These are phyloP conservation scores for Colletotrichum magnum DNA, from an alignment of 2,329 filamentous ascomycete genomes.

Conservation along the genomic window DNA sequence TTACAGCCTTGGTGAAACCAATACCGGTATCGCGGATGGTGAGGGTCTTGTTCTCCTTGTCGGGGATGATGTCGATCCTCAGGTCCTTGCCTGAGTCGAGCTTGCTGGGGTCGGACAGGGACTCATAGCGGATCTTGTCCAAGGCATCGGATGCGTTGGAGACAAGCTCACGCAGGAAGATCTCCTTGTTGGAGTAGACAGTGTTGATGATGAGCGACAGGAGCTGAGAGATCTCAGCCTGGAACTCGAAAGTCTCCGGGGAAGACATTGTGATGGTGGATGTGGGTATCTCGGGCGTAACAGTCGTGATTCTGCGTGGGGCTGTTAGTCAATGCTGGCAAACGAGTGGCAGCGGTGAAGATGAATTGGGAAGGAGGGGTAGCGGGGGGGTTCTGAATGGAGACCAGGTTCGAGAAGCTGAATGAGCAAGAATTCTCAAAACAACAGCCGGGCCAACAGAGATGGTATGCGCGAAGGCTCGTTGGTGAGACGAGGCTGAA, in stretches of 20 bases:
- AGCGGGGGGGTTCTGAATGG: slow-evolving; percentile 3
- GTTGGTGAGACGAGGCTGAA: slow-evolving; percentile 14
- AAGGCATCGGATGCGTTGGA: slow-evolving; percentile 99
- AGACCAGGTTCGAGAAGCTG: neutral
- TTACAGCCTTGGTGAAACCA: slow-evolving; percentile 99
- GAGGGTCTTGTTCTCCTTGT: slow-evolving; percentile 97
- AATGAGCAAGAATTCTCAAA: neutral
- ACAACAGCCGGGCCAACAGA: neutral
- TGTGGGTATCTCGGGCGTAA: slow-evolving; percentile 41
- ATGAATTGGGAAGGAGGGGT: slow-evolving; percentile 39
- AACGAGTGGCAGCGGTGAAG: slow-evolving; percentile 16
- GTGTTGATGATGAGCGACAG: slow-evolving; percentile 99
- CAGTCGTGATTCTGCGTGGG: slow-evolving; percentile 38
- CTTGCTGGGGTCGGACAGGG: slow-evolving; percentile 96
- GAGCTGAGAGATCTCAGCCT: slow-evolving; percentile 99
- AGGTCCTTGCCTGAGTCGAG: slow-evolving; percentile 98
- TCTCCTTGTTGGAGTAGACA: slow-evolving; percentile 99
- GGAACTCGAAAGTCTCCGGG: slow-evolving; percentile 97
- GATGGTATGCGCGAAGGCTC: no score
- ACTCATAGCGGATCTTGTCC: slow-evolving; percentile 99
- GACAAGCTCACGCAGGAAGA: slow-evolving; percentile 98
- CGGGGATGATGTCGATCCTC: slow-evolving; percentile 97
- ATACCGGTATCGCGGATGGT: slow-evolving; percentile 99
- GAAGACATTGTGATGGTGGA: slow-evolving; percentile 74
- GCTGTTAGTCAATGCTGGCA: slow-evolving; percentile 24